A percentile compares a stretch with the other conserved stretches of the same genome.
These are phyloP conservation scores for Coemansia aciculifera DNA, from an alignment of 192 early-diverging fungal genomes.

Conservation along the genomic window DNA sequence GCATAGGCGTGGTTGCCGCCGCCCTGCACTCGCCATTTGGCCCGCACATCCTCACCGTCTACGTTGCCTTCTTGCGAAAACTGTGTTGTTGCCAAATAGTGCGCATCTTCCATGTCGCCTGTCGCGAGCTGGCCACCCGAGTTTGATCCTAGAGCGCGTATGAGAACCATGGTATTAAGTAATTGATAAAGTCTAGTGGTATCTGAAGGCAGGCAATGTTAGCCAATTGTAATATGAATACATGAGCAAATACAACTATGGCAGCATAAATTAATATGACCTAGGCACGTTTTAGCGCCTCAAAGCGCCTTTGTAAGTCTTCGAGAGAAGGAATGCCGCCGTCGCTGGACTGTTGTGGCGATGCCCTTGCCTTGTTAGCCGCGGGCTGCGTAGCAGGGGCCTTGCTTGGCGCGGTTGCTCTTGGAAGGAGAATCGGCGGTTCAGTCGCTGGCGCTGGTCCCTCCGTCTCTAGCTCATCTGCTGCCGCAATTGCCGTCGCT, in stretches of 20 bases:
- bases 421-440: neutral
- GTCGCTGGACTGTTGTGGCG: conserved; percentile 11
- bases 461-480: neutral
- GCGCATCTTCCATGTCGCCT: conserved; percentile 31
- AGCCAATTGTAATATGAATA: neutral
- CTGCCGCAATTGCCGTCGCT: neutral
- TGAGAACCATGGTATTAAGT: conserved; percentile 13
- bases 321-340: conserved; percentile 69
- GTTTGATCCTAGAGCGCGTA: conserved; percentile 49
- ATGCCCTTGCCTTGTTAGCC: conserved; percentile 10
- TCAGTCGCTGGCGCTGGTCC: neutral
- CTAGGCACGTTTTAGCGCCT: conserved; percentile 65
- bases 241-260: conserved; percentile 14
- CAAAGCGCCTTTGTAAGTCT: conserved; percentile 71
- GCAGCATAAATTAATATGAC: neutral
- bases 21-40: conserved; percentile 19
- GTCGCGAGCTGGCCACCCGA: conserved; percentile 51
- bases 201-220: neutral
- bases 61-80: neutral
- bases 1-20: conserved; percentile 53
- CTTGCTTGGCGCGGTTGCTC: neutral
- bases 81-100: conserved; percentile 6
- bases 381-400: neutral
- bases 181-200: neutral
- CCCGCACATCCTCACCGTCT: neutral